Conservation (phyloP, 163 green algal species). For the Scenedesmus sp. region DNA sequence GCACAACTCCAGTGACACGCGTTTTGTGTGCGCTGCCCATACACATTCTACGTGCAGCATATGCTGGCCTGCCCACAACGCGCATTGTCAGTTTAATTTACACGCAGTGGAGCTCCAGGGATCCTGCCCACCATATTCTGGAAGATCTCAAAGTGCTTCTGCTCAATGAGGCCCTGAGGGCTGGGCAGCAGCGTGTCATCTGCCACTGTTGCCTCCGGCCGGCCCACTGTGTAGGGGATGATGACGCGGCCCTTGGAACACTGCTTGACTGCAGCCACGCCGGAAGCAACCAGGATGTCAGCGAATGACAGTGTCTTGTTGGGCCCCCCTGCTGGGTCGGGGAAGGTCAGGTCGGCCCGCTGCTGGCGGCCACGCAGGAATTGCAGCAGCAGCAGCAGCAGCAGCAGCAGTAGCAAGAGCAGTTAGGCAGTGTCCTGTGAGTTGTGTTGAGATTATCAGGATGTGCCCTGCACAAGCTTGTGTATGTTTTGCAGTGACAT, state of each 20-base stretch:
- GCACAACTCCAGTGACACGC: too few relatives aligned
- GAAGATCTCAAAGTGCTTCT: conserved; percentile 21
- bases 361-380: conserved; percentile 26
- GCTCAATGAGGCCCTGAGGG: conserved; percentile 7
- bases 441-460: too few relatives aligned
- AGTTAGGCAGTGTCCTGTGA: too few relatives aligned
- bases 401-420: background rate
- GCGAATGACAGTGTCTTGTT: conserved; percentile 18
- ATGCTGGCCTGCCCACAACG: too few relatives aligned
- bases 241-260: background rate
- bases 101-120: too few relatives aligned
- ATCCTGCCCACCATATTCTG: conserved; percentile 1
- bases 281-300: background rate
- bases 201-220: conserved; percentile 1
- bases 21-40: too few relatives aligned
- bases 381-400: background rate
- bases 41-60: too few relatives aligned
- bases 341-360: background rate
- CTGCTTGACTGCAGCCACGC: background rate
- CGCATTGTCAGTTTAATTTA: too few relatives aligned
- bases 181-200: conserved; percentile 3
- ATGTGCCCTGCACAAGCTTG: too few relatives aligned
- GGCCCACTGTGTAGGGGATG: background rate
- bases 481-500: too few relatives aligned
- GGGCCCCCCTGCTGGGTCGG: background rate